Base-by-base conservation (phyloP, 2,329 filamentous ascomycete species). In the Paraphaeosphaeria minitans region DNA sequence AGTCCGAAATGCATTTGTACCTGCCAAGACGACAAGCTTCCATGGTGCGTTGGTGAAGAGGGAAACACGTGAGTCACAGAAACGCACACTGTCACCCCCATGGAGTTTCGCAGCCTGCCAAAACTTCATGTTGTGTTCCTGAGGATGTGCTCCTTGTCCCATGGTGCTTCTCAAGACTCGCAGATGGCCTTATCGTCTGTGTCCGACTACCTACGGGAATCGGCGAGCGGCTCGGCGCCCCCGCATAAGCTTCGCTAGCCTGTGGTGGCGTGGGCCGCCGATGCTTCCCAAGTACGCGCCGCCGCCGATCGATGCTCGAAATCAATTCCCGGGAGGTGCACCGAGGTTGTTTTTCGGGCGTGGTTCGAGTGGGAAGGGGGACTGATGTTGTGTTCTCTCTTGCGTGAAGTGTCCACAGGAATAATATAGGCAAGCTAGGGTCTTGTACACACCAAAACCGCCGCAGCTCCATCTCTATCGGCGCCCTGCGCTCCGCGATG, bases 211-310 rank as follows among this genome's bases (percentile, higher is more conserved):
- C n/a, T n/a, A n/a, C n/a, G n/a, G n/a, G n/a, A n/a, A 54, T 58
- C n/a, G 43, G 12, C 42, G 29, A 35, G 12, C 43, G 16, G 43
- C 50, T 58, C 56, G 56, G 43, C 56, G 27, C n/a, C 19, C 9
- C 50, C 55, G 56, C 50, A 52, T 52, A 59, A 59, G 56, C 56
- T 59, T 59, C 52, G 51, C 47, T 55, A 55, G 46, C 7, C 24
- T 16, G 31, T 29, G 33, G 22, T 54, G 53, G 56, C 56, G 37
- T 27, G 45, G 33, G 27, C 51, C 22, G 39, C 6, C 29, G 35
- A 24, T 53, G 50, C 50, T 45, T 53, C n/a, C 3, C 5, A 5
- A 35, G 37, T 19, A n/a, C n/a, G 16, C 33, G 50, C 50, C 37
- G 35, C 5, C 21, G 50, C 35, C 49, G 35, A 51, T 51, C 33